These are phyloP conservation scores for Juncus inflexus DNA, from an alignment of 176 grass and related monocot species.

Conservation along the genomic window DNA sequence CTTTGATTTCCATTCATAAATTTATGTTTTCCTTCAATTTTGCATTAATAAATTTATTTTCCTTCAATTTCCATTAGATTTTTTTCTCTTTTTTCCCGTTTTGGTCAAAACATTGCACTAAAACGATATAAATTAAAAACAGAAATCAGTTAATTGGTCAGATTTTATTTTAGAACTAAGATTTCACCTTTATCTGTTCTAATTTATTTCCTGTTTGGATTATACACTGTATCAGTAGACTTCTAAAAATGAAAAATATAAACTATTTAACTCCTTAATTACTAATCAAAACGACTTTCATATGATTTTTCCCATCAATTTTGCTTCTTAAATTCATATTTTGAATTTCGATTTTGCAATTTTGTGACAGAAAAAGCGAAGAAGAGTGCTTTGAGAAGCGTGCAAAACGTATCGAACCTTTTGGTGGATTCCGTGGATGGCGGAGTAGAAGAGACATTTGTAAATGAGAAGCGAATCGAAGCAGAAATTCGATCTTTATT, in stretches of 20 bases:
- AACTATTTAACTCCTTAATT: too few species aligned
- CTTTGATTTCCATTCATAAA: background rate
- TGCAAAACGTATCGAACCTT: slow-evolving; percentile 37
- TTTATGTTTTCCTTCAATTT: background rate
- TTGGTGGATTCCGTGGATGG: slow-evolving; percentile 53
- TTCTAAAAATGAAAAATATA: too few species aligned
- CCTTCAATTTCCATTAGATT: too few species aligned
- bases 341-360: background rate
- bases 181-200: background rate
- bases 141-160: too few species aligned
- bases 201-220: background rate
- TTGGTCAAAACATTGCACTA: too few species aligned
- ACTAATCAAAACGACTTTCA: too few species aligned
- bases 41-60: background rate
- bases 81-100: too few species aligned
- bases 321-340: background rate
- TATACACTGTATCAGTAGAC: too few species aligned
- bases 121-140: too few species aligned
- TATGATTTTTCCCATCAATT: too few species aligned
- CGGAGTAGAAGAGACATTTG: slow-evolving; percentile 59
- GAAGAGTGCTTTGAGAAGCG: slow-evolving; percentile 40
- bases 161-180: too few species aligned
- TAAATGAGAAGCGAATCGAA: slow-evolving; percentile 69
- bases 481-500: slow-evolving; percentile 57
- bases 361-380: slow-evolving; percentile 47